A percentile compares a stretch with the other conserved stretches of the same genome.
Evolutionary conservation across 495 filamentous ascomycete genomes (phyloP).

Genomic region (Rhypophila decipiens): DNA sequence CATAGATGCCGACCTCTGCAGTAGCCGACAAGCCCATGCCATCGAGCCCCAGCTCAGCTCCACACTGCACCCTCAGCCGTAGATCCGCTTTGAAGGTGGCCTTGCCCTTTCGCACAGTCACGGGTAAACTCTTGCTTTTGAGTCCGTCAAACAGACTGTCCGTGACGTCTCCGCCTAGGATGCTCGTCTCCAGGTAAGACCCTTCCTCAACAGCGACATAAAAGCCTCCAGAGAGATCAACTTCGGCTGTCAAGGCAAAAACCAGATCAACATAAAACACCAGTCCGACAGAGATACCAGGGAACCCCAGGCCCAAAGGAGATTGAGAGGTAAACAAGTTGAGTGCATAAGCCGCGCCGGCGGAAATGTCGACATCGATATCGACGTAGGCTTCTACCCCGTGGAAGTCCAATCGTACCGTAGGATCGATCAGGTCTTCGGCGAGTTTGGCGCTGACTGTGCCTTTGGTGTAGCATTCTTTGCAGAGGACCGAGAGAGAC

Average conservation of each 20-base stretch:
- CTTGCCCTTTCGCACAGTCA: constrained; percentile 19
- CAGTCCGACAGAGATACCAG: constrained; percentile 30
- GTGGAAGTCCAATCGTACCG: constrained; percentile 23
- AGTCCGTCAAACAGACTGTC: constrained; percentile 26
- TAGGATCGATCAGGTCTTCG: constrained; percentile 23
- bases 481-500: constrained; percentile 18
- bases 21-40: constrained; percentile 32
- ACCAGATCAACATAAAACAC: constrained; percentile 34
- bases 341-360: constrained; percentile 28
- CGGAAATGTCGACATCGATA: constrained; percentile 24
- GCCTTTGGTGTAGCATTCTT: constrained; percentile 31
- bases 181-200: constrained; percentile 30
- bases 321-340: constrained; percentile 27
- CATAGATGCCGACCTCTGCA: constrained; percentile 34
- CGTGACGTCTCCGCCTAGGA: constrained; percentile 33
- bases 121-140: constrained; percentile 18
- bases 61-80: constrained; percentile 23
- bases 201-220: constrained; percentile 33
- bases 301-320: constrained; percentile 24
- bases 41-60: constrained; percentile 19
- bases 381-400: constrained; percentile 32
- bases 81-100: constrained; percentile 29
- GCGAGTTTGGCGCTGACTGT: constrained; percentile 27
- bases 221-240: constrained; percentile 37
- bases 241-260: constrained; percentile 28